phyloP scores from a whole-genome alignment of 2,329 filamentous ascomycete genomes.

The Rutstroemia sp. region DNA sequence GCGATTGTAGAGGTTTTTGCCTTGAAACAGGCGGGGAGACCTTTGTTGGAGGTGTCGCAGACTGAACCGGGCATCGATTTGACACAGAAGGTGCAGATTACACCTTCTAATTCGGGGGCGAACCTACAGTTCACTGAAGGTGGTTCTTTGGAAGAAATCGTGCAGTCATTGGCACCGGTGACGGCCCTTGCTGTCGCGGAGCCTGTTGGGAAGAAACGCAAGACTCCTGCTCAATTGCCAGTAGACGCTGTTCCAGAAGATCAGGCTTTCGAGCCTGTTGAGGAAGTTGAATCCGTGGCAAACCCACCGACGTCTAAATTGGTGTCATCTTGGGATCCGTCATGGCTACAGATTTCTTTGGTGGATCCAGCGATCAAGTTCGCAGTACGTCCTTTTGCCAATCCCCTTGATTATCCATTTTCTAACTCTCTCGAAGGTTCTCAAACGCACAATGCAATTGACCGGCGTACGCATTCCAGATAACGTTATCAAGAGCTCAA shows the following conservation, averaged over 20 bases:
- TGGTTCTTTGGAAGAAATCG: slow-evolving; percentile 12
- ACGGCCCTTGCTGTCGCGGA: neutral
- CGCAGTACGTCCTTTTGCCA: slow-evolving; percentile 48
- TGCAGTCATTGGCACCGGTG: slow-evolving; percentile 11
- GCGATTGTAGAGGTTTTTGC: slow-evolving; percentile 49
- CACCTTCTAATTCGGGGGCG: slow-evolving; percentile 15
- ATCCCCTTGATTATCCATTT: neutral
- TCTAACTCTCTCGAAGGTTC: slow-evolving; percentile 46
- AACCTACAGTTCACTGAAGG: slow-evolving; percentile 19
- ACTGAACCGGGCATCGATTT: slow-evolving; percentile 13
- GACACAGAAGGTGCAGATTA: slow-evolving; percentile 24
- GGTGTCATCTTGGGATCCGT: slow-evolving; percentile 40
- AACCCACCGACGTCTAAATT: neutral
- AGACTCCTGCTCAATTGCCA: slow-evolving; percentile 17
- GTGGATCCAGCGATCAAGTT: slow-evolving; percentile 58
- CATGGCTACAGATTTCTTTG: slow-evolving; percentile 53
- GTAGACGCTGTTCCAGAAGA: slow-evolving; percentile 25
- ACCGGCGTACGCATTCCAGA: slow-evolving; percentile 74
- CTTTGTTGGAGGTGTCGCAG: slow-evolving; percentile 17
- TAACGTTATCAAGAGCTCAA: slow-evolving; percentile 50
- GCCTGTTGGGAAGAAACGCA: slow-evolving; percentile 4
- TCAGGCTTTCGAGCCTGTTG: slow-evolving; percentile 7
- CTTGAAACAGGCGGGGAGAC: slow-evolving; percentile 36
- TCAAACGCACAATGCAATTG: slow-evolving; percentile 74
- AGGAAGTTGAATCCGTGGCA: slow-evolving; percentile 1